phyloP scores from a whole-genome alignment of 2,329 filamentous ascomycete species.

The Sclerotinia spermophila region DNA sequence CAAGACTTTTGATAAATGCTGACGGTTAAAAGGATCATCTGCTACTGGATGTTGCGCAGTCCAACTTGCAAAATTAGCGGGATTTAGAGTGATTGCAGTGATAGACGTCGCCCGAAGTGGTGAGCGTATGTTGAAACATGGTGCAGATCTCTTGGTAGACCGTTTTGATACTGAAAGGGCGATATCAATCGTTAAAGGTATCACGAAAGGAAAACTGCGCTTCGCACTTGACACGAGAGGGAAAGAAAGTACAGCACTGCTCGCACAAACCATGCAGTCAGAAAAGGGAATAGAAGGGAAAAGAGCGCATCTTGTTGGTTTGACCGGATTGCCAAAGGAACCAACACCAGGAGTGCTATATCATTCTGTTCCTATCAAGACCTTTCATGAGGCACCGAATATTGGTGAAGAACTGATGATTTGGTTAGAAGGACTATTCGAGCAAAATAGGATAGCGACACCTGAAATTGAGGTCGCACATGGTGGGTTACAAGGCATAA shows the following conservation, averaged over 20 bases:
- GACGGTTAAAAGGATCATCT: conserved; percentile 50
- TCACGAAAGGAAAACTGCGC: conserved; percentile 54
- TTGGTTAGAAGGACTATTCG: conserved; percentile 67
- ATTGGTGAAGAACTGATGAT: conserved; percentile 59
- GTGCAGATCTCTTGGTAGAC: conserved; percentile 64
- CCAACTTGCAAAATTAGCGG: conserved; percentile 64
- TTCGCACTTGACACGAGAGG: conserved; percentile 69
- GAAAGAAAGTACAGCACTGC: conserved; percentile 55
- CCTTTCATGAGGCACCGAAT: conserved; percentile 65
- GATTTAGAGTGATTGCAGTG: conserved; percentile 61
- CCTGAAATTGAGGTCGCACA: conserved; percentile 64
- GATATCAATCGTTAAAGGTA: conserved; percentile 57
- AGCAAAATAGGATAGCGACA: conserved; percentile 49
- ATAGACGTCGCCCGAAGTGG: conserved; percentile 67
- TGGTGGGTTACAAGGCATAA: conserved; percentile 63
- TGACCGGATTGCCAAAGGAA: conserved; percentile 63
- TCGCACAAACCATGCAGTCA: conserved; percentile 39
- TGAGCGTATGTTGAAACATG: conserved; percentile 48
- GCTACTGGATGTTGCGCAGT: conserved; percentile 64
- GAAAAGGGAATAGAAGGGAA: conserved; percentile 20
- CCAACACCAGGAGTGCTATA: conserved; percentile 27
- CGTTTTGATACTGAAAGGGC: conserved; percentile 63
- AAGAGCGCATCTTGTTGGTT: conserved; percentile 58
- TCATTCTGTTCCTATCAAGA: conserved; percentile 62
- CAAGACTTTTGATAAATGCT: background rate